Base-by-base conservation (phyloP, 2,329 filamentous ascomycete genomes). In the Stachybotrys echinatus region DNA sequence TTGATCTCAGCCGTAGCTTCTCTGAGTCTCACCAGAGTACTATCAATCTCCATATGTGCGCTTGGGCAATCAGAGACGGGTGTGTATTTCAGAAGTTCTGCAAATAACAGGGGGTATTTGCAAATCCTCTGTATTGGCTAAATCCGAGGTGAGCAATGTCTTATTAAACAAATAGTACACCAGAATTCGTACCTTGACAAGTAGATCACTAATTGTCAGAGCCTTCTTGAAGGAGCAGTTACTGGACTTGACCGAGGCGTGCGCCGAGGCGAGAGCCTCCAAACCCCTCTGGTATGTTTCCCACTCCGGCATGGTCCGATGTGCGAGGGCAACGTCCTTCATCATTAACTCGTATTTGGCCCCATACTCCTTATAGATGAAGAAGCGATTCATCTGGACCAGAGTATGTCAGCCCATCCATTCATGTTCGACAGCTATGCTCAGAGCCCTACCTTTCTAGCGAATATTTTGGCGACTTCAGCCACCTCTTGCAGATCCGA, bases 81-180 rank as follows among this genome's bases (percentile, higher is more conserved):
- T 0, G 92, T 96, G 56, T 86, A 80, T 60, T 87, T 92, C 52
- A 92, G 76, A 8, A 99, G 75, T 60, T 96, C 90, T 5, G 84
- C 79, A 61, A 97, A 92, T 2, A 97, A 74, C 4, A 99, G 74
- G 12, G 90, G 90, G 62, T 97, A 97, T 70, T 88, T 90, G 73
- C 90, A 95, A 20, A 96, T 81, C 49, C 92, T 81, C 68, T 99
- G 92, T 19, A 96, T 92, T 0, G 92, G 94, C 89, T 95, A 38
- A 38, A 14, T 17, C 31, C 48, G 50, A n/a, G n/a, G n/a, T 57
- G 27, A 42, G 23, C 10, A 42, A 12, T 45, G 17, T 7, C 21
- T 6, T 18, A 37, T n/a, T n/a, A 18, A 20, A n/a, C n/a, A 49
- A 12, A 17, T 38, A 34, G 44, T 53, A 8, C 56, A 48, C 17